phyloP scores from a whole-genome alignment of 2,329 filamentous ascomycete species.

The Paracamarosporium sp. region DNA sequence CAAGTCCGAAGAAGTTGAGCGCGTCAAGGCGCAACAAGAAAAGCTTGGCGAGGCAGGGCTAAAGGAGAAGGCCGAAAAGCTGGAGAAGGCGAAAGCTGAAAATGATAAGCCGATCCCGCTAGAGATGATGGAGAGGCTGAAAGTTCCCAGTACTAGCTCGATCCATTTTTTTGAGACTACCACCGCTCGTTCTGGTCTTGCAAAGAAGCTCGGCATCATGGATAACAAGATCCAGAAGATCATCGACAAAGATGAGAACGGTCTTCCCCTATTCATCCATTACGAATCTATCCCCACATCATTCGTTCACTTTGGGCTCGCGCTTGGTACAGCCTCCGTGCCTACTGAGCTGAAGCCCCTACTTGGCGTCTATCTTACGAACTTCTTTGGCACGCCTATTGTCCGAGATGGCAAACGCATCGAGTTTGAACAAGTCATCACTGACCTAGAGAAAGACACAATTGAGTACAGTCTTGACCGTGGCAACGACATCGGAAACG shows the following conservation, averaged over 20 bases:
- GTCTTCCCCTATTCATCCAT: slow-evolving; percentile 87
- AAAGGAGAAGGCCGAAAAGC: slow-evolving; percentile 72
- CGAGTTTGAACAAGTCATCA: slow-evolving; percentile 90
- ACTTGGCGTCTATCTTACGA: slow-evolving; percentile 82
- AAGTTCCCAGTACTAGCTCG: slow-evolving; percentile 83
- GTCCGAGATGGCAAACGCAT: slow-evolving; percentile 76
- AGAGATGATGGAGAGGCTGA: slow-evolving; percentile 79
- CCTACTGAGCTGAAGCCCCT: slow-evolving; percentile 86
- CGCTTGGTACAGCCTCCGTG: slow-evolving; percentile 78
- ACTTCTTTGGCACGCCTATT: slow-evolving; percentile 94
- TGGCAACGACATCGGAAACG: slow-evolving; percentile 73
- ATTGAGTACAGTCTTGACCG: slow-evolving; percentile 79
- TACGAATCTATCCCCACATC: slow-evolving; percentile 94
- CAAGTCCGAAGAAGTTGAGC: slow-evolving; percentile 79
- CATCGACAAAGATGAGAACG: slow-evolving; percentile 71
- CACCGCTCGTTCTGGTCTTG: slow-evolving; percentile 82
- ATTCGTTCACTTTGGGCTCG: slow-evolving; percentile 84
- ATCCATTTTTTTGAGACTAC: slow-evolving; percentile 93
- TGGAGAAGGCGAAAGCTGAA: slow-evolving; percentile 83
- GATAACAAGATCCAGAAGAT: slow-evolving; percentile 75
- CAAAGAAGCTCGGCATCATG: slow-evolving; percentile 71
- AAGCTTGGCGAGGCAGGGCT: slow-evolving; percentile 83
- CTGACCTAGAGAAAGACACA: slow-evolving; percentile 88
- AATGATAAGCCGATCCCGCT: slow-evolving; percentile 88
- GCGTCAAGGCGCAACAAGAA: slow-evolving; percentile 79